Base-by-base conservation (phyloP, 2,329 filamentous ascomycete genomes). In the Colletotrichum sp. region DNA sequence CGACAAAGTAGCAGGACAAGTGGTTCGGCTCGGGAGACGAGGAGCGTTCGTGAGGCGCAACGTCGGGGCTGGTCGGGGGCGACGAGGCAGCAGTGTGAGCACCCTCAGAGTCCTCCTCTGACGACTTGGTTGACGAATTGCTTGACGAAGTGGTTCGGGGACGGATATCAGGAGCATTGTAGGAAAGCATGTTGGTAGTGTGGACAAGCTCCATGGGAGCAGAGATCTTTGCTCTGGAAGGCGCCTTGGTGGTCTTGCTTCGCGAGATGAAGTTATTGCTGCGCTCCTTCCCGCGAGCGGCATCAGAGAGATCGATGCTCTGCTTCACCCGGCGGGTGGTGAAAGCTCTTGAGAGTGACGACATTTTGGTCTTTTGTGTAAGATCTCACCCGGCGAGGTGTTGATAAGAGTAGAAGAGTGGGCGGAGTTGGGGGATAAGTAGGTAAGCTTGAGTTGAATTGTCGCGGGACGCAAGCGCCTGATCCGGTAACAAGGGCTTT, bases 121-220 rank as follows among this genome's bases (percentile, higher is more conserved):
- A 93, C 5, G 93, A 94, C 79, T 90, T 89, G 75, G 85, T 86
- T 4, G 90, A 88, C 34, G 86, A 87, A 80, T 88, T 88, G 82
- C 88, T 88, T 52, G 90, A 91, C 13, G 88, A 87, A n/a, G 83
- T 80, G n/a, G 88, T 83, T 81, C 82, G 89, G 60, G 88, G 87
- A 34, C 62, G 75, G 77, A 98, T 93, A 82, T 98, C 94, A 67
- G 96, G 96, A 12, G 97, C 96, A 82, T 96, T 96, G 90, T 98
- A 98, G 9, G 95, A 96, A 71, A 98, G 93, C 91, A 98, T 95
- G 86, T 99, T 99, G 80, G 97, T 99, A 7, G 96, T 98, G 76
- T 97, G 98, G 65, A 98, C 89, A 78, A 99, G 90, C 85, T 96
- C 93, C 69, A 98, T 90, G 1, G 97, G 97, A 5, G 90, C 92